Evolutionary conservation across 2,329 filamentous ascomycete genomes (phyloP).

Genomic region (Fusarium albidum): DNA sequence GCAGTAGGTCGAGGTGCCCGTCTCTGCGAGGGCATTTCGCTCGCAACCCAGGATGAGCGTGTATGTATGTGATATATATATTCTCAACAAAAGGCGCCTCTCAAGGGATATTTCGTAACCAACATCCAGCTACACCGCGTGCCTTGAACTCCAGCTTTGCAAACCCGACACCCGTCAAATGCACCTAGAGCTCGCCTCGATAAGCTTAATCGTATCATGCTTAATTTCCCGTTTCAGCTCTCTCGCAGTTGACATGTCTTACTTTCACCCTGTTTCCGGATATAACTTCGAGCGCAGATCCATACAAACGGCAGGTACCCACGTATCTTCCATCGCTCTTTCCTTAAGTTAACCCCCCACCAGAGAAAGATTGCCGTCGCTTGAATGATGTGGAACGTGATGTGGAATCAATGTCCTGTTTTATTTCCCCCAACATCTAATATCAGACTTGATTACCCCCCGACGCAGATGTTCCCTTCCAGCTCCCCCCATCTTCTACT

Average conservation of each 20-base stretch:
- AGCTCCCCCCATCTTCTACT: slow-evolving; percentile 3
- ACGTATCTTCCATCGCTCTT: too few relatives aligned
- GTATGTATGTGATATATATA: too few relatives aligned
- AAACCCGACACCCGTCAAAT: slow-evolving; percentile 4
- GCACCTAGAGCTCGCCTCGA: not conserved
- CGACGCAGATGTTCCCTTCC: not conserved
- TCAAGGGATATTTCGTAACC: too few relatives aligned
- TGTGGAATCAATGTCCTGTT: not conserved
- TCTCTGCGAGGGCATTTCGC: not conserved
- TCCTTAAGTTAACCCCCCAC: too few relatives aligned
- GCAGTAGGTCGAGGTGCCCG: not conserved
- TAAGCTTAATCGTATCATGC: slow-evolving; percentile 24
- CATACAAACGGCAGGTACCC: too few relatives aligned
- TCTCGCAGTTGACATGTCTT: too few relatives aligned
- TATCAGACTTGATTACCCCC: not conserved
- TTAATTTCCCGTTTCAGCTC: slow-evolving; percentile 4
- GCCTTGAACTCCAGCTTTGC: not conserved
- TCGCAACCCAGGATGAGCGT: not conserved
- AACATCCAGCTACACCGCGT: not conserved
- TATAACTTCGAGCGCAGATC: too few relatives aligned
- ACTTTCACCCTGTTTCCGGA: too few relatives aligned
- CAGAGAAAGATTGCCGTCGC: too few relatives aligned
- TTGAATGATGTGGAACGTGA: not conserved
- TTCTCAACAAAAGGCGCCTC: not conserved
- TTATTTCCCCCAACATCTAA: not conserved